phyloP scores from a whole-genome alignment of 108 stramenopile genomes.

The Cylindrotheca closterium region DNA sequence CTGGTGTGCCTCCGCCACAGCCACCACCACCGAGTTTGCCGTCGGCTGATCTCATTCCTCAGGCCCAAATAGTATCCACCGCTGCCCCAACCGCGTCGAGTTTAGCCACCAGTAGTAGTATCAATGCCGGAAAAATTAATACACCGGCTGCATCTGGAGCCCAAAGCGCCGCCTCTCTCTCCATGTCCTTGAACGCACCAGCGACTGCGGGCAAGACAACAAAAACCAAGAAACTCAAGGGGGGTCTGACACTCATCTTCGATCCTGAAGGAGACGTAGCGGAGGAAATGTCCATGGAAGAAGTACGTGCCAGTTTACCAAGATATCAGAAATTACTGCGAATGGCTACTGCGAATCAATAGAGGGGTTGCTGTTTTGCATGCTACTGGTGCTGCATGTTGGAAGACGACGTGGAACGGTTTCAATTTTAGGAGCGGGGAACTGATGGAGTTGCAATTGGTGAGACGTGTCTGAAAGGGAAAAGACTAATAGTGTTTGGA shows the following conservation, averaged over 20 bases:
- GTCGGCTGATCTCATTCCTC: conserved; percentile 67
- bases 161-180: conserved; percentile 11
- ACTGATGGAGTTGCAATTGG: too few relatives aligned
- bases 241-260: conserved; percentile 52
- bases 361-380: too few relatives aligned
- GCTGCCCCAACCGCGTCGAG: conserved; percentile 62
- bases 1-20: conserved; percentile 6
- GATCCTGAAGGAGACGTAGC: conserved; percentile 32
- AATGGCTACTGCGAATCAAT: conserved; percentile 4
- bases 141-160: not conserved
- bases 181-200: conserved; percentile 15
- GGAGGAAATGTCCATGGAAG: conserved; percentile 59
- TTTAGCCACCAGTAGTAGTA: conserved; percentile 16
- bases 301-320: conserved; percentile 39
- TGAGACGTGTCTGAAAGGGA: too few relatives aligned
- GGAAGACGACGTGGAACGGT: too few relatives aligned
- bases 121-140: not conserved
- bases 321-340: conserved; percentile 42
- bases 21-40: conserved; percentile 33
- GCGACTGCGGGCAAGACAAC: not conserved
- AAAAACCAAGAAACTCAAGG: conserved; percentile 44
- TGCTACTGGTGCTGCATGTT: too few relatives aligned
- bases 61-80: conserved; percentile 53
- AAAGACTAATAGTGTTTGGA: too few relatives aligned
- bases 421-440: too few relatives aligned